Evolutionary conservation across 768 basidiomycete genomes (phyloP).

Genomic region (Lactarius sp.): DNA sequence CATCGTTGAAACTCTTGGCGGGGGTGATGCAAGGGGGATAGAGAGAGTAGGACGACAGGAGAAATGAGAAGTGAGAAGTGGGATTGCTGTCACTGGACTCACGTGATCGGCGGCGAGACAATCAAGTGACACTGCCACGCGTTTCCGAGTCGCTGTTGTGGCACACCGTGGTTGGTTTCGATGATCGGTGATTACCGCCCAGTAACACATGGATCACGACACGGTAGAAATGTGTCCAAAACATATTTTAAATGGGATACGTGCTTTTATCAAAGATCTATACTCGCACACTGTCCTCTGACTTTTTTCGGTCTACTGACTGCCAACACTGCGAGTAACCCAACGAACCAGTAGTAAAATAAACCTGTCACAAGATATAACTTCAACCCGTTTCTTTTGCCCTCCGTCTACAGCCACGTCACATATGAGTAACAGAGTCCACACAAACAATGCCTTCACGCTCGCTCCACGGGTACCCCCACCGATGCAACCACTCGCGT

Average conservation of each 20-base stretch:
- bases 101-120: slow-evolving; percentile 8
- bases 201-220: not conserved
- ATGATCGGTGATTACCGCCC: too few species aligned
- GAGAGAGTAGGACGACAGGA: not conserved
- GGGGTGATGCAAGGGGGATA: not conserved
- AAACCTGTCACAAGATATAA: slow-evolving; percentile 14
- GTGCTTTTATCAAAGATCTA: not conserved
- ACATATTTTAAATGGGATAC: too few species aligned
- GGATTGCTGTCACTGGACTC: not conserved
- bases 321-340: slow-evolving; percentile 3
- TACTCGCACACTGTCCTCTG: not conserved
- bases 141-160: too few species aligned
- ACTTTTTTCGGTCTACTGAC: slow-evolving; percentile 1
- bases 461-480: slow-evolving; percentile 96
- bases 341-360: slow-evolving; percentile 10
- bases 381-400: not conserved
- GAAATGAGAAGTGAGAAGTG: not conserved
- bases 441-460: slow-evolving; percentile 87
- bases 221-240: too few species aligned
- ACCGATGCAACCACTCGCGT: slow-evolving; percentile 86
- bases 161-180: too few species aligned
- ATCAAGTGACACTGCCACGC: not conserved
- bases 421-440: slow-evolving; percentile 72
- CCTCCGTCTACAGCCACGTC: slow-evolving; percentile 22
- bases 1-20: slow-evolving; percentile 29